These are phyloP conservation scores for Lithohypha guttulata DNA, from an alignment of 2,329 filamentous ascomycete genomes.

Conservation along the genomic window DNA sequence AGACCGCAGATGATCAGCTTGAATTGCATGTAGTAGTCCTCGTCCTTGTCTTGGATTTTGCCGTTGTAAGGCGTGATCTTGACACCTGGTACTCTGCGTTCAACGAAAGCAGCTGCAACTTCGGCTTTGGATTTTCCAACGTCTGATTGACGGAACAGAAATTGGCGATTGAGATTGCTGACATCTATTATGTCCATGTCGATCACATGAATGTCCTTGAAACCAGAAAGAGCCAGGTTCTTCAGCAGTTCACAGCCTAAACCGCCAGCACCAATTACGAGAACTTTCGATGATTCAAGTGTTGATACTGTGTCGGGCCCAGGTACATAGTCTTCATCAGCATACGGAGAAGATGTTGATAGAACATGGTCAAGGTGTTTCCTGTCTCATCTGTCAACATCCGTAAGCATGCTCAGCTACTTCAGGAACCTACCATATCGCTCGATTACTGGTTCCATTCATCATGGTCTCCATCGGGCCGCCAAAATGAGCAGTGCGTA, in stretches of 20 bases:
- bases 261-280: slow-evolving; percentile 69
- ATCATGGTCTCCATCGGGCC: too few relatives aligned
- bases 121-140: slow-evolving; percentile 91
- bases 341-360: slow-evolving; percentile 67
- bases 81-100: slow-evolving; percentile 78
- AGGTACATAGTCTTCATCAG: slow-evolving; percentile 51
- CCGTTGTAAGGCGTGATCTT: slow-evolving; percentile 89
- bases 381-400: too few relatives aligned
- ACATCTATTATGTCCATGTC: slow-evolving; percentile 99
- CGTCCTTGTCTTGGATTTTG: slow-evolving; percentile 93
- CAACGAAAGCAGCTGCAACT: slow-evolving; percentile 82
- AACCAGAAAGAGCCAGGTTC: slow-evolving; percentile 86
- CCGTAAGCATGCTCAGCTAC: too few relatives aligned
- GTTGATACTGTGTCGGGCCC: slow-evolving; percentile 43
- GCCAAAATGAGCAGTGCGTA: too few relatives aligned
- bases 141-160: slow-evolving; percentile 83
- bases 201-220: slow-evolving; percentile 95
- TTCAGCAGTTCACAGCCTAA: slow-evolving; percentile 95
- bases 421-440: slow-evolving; percentile 24
- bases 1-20: slow-evolving; percentile 86
- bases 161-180: slow-evolving; percentile 94
- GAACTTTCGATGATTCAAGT: slow-evolving; percentile 60
- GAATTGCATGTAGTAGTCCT: slow-evolving; percentile 95
- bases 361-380: slow-evolving; percentile 74
- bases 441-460: slow-evolving; percentile 15